A percentile compares a stretch with the other conserved stretches of the same genome.
Evolutionary conservation across 2,329 filamentous ascomycete species (phyloP).

Genomic region (Claviceps capensis): DNA sequence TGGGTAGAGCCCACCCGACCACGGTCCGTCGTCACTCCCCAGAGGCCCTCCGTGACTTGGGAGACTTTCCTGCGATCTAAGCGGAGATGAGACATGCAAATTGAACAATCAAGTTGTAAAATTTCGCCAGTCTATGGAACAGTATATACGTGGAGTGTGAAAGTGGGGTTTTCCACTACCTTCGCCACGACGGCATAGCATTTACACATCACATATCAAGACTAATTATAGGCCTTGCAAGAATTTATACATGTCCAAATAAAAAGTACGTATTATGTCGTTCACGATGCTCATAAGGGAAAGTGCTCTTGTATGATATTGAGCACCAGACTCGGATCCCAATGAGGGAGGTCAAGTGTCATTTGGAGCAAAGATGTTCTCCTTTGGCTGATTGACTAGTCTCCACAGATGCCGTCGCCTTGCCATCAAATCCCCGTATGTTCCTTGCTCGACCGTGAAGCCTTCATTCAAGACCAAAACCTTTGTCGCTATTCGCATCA

Average conservation of each 20-base stretch:
- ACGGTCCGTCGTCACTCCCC: slow-evolving; percentile 3
- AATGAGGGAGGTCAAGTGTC: neutral
- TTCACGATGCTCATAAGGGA: neutral
- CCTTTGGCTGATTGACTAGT: slow-evolving; percentile 22
- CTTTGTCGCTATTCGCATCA: slow-evolving; percentile 71
- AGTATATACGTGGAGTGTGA: neutral
- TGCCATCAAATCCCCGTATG: slow-evolving; percentile 45
- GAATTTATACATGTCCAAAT: neutral
- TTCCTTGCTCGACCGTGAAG: slow-evolving; percentile 52
- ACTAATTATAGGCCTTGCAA: neutral
- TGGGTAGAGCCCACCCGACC: slow-evolving; percentile 13
- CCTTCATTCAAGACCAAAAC: slow-evolving; percentile 60
- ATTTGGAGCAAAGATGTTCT: neutral
- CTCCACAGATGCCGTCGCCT: slow-evolving; percentile 32
- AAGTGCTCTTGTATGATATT: neutral
- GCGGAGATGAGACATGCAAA: slow-evolving; percentile 8
- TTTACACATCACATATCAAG: neutral
- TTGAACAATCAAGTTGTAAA: neutral
- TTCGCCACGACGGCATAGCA: slow-evolving; percentile 1
- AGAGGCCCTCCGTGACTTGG: slow-evolving; percentile 9
- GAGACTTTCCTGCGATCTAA: slow-evolving; percentile 14
- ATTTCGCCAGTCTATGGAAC: neutral
- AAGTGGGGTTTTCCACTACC: neutral
- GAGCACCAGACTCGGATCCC: neutral
- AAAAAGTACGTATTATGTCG: neutral